Percentiles rank a stretch among this genome's conserved stretches.
Conservation (phyloP, 2,329 filamentous ascomycete species). For the Alternaria gaisen region DNA sequence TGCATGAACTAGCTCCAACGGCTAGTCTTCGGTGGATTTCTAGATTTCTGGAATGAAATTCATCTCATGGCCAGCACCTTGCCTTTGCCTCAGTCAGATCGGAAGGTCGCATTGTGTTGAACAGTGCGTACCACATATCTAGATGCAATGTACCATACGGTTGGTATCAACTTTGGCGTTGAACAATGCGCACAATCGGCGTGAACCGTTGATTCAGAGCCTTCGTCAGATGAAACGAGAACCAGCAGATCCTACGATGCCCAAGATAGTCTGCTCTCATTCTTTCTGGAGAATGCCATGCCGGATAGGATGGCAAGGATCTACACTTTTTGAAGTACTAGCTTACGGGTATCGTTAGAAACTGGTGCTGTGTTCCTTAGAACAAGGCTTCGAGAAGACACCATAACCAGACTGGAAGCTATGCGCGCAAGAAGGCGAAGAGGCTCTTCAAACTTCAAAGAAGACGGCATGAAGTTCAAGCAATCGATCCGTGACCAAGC, state of each 20-base stretch:
- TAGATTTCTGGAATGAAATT: not conserved
- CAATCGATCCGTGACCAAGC: not conserved
- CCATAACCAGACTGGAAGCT: not conserved
- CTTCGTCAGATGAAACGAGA: slow-evolving; percentile 1
- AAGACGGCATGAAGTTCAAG: not conserved
- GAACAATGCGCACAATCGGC: not conserved
- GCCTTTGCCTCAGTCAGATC: not conserved
- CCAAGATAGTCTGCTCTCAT: not conserved
- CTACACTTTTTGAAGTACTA: not conserved
- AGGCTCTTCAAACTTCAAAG: not conserved
- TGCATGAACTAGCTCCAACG: not conserved
- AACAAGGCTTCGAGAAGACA: not conserved
- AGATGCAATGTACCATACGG: not conserved
- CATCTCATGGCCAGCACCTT: not conserved
- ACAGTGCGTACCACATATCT: not conserved
- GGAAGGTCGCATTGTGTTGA: not conserved
- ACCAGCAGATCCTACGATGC: not conserved
- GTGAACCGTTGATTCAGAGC: not conserved
- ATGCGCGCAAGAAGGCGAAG: not conserved
- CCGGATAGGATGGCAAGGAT: not conserved
- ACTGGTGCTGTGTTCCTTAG: not conserved
- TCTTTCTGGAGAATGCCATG: not conserved
- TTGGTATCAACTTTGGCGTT: not conserved
- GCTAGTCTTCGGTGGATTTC: not conserved
- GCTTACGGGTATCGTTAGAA: not conserved